Evolutionary conservation across 495 filamentous ascomycete species (phyloP), one percentile per base, ranked within the genome.

Genomic region (Talaromyces adpressus): DNA sequence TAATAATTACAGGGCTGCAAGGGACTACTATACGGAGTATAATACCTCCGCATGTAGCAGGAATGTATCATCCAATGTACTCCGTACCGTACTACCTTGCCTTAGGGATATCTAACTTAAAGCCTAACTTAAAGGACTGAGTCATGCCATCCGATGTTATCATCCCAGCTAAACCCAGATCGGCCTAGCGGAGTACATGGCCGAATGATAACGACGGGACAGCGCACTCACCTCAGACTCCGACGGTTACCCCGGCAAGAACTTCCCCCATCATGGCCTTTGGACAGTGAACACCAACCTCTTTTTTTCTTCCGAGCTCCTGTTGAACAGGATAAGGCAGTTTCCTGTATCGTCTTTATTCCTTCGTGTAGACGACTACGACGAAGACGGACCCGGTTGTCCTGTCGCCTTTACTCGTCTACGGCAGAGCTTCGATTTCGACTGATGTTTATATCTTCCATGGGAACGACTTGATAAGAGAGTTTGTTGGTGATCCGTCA

Each of bases 201-300:
- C 49, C 49, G 51, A 54, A 54, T 54, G 51, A 54, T 29, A 54
- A 54, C 22, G 51, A 27, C 56, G 56, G 56, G 45, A 49, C 6
- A 49, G n/a, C 45, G 45, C 45, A 49, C 45, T 49, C 45, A 18
- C n/a, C n/a, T 20, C 16, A 9, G 45, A 49, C 45, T 18, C 41
- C 8, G 29, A 30, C 45, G 45, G 41, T 18, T 47, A 49, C 18
- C 8, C 45, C 45, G 45, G 45, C 39, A 49, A 49, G 45, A 8
- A 20, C 45, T 49, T 20, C n/a, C 18, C 18, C 52, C 52, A 25
- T 5, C 52, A 56, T 56, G 45, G 45, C 45, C n/a, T 18, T 8
- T 49, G 11, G 23, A 20, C 16, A n/a, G 18, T 25, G 2, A 29
- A 29, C 27, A 27, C 3, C 4, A 29, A 29, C 52, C 4, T 9